A percentile compares a stretch with the other conserved stretches of the same genome.
phyloP scores from a whole-genome alignment of 371 early-diverging fungal species.

The Lichtheimia corymbifera region DNA sequence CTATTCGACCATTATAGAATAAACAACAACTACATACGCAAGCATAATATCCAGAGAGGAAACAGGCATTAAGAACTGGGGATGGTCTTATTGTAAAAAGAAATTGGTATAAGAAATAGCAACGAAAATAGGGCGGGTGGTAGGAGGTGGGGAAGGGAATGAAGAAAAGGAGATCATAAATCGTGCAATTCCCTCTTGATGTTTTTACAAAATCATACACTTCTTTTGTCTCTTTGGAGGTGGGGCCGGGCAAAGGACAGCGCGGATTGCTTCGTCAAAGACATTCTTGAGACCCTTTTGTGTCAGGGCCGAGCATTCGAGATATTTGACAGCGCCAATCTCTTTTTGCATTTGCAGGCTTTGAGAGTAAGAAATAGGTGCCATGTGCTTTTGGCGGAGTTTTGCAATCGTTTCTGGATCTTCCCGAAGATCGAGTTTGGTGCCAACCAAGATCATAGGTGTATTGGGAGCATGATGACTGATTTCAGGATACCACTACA shows the following conservation, averaged over 20 bases:
- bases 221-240: constrained; percentile 58
- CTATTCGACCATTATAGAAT: too few species aligned
- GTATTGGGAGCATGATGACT: constrained; percentile 59
- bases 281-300: constrained; percentile 93
- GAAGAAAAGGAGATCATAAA: not conserved
- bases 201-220: constrained; percentile 67
- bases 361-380: constrained; percentile 73
- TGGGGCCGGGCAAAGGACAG: constrained; percentile 64
- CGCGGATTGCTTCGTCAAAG: constrained; percentile 97
- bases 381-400: constrained; percentile 69
- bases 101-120: too few species aligned
- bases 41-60: too few species aligned
- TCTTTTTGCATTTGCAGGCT: constrained; percentile 78
- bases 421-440: constrained; percentile 70
- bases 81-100: too few species aligned
- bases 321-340: constrained; percentile 77
- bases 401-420: constrained; percentile 57
- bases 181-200: not conserved
- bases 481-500: constrained; percentile 69
- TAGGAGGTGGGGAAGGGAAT: constrained; percentile 1
- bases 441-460: constrained; percentile 73
- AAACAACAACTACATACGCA: too few species aligned
- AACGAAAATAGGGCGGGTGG: too few species aligned
- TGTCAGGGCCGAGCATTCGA: constrained; percentile 88
- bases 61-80: too few species aligned